Percentiles rank a stretch among this genome's conserved stretches.
Evolutionary conservation across 2,329 filamentous ascomycete genomes (phyloP).

Genomic region (Pyricularia grisea): DNA sequence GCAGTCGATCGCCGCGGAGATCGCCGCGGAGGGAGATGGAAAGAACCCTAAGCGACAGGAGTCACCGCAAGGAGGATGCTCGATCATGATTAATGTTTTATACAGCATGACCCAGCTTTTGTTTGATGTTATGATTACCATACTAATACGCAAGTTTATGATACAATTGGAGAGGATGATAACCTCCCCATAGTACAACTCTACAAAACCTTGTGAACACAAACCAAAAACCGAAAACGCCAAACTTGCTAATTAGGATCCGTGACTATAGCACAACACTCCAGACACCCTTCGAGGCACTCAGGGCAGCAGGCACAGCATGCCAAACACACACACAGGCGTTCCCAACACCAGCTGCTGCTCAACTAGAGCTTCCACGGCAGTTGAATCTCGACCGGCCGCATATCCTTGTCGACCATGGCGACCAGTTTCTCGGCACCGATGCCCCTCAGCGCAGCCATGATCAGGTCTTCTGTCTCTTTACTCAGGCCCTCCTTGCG

Average conservation of each 20-base stretch:
- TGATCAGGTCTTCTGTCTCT: slow-evolving; percentile 26
- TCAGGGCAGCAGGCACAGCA: background rate
- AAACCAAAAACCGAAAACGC: background rate
- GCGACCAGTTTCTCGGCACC: slow-evolving; percentile 39
- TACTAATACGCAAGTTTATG: background rate
- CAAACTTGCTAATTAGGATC: background rate
- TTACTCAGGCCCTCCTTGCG: slow-evolving; percentile 48
- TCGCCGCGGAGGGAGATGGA: background rate
- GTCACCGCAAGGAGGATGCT: background rate
- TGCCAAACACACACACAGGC: background rate
- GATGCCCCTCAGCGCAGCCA: slow-evolving; percentile 22
- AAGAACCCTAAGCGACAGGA: background rate
- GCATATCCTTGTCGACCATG: slow-evolving; percentile 40
- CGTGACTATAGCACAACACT: background rate
- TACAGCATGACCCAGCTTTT: background rate
- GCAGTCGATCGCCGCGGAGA: slow-evolving; percentile 1
- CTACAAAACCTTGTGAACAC: background rate
- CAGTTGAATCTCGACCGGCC: slow-evolving; percentile 38
- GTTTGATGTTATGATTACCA: background rate
- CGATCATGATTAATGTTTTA: background rate
- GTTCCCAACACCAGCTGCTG: background rate
- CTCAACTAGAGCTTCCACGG: slow-evolving; percentile 31
- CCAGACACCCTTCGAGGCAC: background rate
- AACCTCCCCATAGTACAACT: background rate
- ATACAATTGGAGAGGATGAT: background rate